These are phyloP conservation scores for Ajuga chamaepitys DNA, from an alignment of 257 asterid genomes.

Conservation along the genomic window DNA sequence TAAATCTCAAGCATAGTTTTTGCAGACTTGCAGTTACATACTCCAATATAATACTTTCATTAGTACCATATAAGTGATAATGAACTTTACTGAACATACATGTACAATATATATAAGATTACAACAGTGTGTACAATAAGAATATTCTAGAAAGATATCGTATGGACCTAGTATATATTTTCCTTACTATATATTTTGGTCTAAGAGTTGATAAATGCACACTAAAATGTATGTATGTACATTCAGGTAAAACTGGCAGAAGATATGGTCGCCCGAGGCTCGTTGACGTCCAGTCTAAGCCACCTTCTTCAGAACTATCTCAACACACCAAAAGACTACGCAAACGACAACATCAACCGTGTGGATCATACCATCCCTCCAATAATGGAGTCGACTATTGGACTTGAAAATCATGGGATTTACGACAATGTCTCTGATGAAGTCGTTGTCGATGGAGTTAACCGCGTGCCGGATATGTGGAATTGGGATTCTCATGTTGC, in stretches of 20 bases:
- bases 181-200: too few species aligned
- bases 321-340: constrained; percentile 42
- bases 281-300: constrained; percentile 65
- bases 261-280: constrained; percentile 76
- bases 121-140: too few species aligned
- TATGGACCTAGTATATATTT: too few species aligned
- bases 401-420: constrained; percentile 21
- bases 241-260: constrained; percentile 83
- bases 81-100: too few species aligned
- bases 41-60: too few species aligned
- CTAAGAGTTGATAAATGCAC: not conserved
- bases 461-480: constrained; percentile 49
- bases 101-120: too few species aligned
- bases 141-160: too few species aligned
- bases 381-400: constrained; percentile 25
- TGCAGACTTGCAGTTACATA: too few species aligned
- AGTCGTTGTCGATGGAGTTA: constrained; percentile 21
- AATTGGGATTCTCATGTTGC: constrained; percentile 52
- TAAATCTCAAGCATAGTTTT: too few species aligned
- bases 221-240: too few species aligned
- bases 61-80: too few species aligned
- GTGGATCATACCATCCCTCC: constrained; percentile 35
- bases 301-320: constrained; percentile 69
- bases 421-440: constrained; percentile 34
- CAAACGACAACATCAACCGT: constrained; percentile 20